Evolutionary conservation across 768 basidiomycete species (phyloP).

Genomic region (Leccinum subgranulosum): DNA sequence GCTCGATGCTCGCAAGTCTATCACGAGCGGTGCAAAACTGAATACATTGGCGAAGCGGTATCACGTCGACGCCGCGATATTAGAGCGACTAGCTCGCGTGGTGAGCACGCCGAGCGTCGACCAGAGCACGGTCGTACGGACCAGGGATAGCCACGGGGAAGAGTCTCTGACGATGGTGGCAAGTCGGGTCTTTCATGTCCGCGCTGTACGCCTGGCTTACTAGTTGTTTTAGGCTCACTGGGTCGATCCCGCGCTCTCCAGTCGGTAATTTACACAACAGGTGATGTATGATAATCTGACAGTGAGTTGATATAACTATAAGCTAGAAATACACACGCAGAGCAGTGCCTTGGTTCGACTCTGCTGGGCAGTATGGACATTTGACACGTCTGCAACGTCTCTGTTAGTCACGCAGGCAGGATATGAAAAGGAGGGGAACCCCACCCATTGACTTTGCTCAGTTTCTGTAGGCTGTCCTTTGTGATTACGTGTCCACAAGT

Average conservation of each 20-base stretch:
- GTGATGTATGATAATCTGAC: not conserved
- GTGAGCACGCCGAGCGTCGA: slow-evolving; percentile 67
- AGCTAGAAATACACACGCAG: slow-evolving; percentile 64
- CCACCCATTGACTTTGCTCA: slow-evolving; percentile 81
- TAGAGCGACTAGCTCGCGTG: slow-evolving; percentile 51
- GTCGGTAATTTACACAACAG: not conserved
- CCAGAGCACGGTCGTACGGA: slow-evolving; percentile 40
- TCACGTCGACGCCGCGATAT: slow-evolving; percentile 48
- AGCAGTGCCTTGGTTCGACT: slow-evolving; percentile 57
- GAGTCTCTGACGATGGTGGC: slow-evolving; percentile 52
- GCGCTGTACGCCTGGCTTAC: not conserved
- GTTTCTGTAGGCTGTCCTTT: slow-evolving; percentile 84
- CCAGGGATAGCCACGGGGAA: slow-evolving; percentile 52
- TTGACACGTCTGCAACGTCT: slow-evolving; percentile 70
- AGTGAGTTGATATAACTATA: not conserved
- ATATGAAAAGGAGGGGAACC: slow-evolving; percentile 36
- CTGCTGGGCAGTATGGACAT: slow-evolving; percentile 93
- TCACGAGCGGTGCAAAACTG: slow-evolving; percentile 39
- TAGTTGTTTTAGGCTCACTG: slow-evolving; percentile 29
- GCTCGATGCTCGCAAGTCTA: slow-evolving; percentile 60
- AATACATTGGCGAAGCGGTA: slow-evolving; percentile 51
- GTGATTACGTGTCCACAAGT: slow-evolving; percentile 93
- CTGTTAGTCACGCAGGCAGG: not conserved
- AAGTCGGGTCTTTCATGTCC: slow-evolving; percentile 16
- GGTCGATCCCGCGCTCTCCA: slow-evolving; percentile 19